A percentile compares a stretch with the other conserved stretches of the same genome.
Conservation (phyloP, 1,284 basidiomycete genomes). For the Ceratobasidium sp. region DNA sequence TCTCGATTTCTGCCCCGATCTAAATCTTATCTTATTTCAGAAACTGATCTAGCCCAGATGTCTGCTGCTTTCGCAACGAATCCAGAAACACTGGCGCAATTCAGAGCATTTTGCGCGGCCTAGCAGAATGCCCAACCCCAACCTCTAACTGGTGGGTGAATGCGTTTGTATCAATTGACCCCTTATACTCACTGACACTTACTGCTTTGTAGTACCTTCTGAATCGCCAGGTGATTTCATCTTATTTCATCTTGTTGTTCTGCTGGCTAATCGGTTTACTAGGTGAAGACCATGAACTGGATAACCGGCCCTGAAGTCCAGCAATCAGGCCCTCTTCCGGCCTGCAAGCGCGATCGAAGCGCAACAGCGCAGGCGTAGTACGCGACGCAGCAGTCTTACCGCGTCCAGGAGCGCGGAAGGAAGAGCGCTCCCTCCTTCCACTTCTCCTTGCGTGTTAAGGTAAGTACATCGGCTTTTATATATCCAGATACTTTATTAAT, state of each 20-base stretch:
- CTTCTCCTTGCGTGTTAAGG: not conserved
- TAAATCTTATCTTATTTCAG: no score
- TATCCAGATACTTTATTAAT: no score
- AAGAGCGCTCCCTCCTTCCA: no score
- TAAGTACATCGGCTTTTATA: not conserved
- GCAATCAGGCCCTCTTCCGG: not conserved
- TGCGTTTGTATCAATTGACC: not conserved
- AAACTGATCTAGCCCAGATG: no score
- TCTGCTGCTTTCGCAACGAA: no score
- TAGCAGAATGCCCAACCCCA: no score
- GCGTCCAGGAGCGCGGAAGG: no score
- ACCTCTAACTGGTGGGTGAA: not conserved
- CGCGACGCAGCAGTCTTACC: not conserved
- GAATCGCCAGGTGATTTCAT: not conserved
- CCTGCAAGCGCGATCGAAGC: not conserved
- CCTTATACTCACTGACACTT: not conserved
- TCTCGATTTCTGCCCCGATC: no score
- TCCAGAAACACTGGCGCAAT: no score
- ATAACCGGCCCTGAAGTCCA: not conserved
- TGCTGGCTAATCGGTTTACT: not conserved
- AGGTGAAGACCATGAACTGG: not conserved
- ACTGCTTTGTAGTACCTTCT: not conserved
- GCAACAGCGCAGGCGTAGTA: not conserved
- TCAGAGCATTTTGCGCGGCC: no score
- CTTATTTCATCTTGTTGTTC: not conserved